Evolutionary conservation across 345 rosid genomes (phyloP), one percentile per base, ranked within the genome.

Genomic region (Syzygium grande): DNA sequence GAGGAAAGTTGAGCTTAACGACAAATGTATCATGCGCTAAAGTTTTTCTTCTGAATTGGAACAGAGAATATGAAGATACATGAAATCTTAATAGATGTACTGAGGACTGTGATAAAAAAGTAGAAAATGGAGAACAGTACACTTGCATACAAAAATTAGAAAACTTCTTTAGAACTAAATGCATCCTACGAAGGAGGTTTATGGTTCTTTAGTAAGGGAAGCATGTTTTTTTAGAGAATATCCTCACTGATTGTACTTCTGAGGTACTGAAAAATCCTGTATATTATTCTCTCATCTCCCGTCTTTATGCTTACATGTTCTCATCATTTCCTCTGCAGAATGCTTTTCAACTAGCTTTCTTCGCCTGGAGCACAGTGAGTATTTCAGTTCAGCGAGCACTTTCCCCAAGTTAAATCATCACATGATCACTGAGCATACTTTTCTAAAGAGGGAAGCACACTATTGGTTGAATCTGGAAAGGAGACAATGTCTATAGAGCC

Each of bases 261-360:
- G 34, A 29, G 43, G 38, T 68, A 68, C 79, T 68, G 79, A 43
- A 68, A 68, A 68, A 68, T 30, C 43, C 79, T 68, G 43, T 68
- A 68, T 30, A 68, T 17, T 30, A 68, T 68, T 41, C 43, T 41
- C 46, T 68, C 25, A 9, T 25, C 4, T 68, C 23, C 7, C 46
- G 22, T 68, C 43, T 34, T 68, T 34, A 17, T 68, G 80, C 46
- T 68, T 68, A 68, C 80, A 19, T 16, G 25, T 68, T 34, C 34
- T n/a, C 5, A 1, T 15, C 34, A 15, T 87, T 9, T 73, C 41
- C 17, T 43, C 86, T 88, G 90, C 95, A 97, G 98, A 97, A 97
- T 87, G 98, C 98, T 25, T 96, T 97, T 92, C 97, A 96, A 86
- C 89, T 96, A 19, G 99, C 99, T 87, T 96, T 96, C 92, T 95